Evolutionary conservation across 768 basidiomycete genomes (phyloP), one percentile per base, ranked within the genome.

Genomic region (Coprinopsis strossmayeri): DNA sequence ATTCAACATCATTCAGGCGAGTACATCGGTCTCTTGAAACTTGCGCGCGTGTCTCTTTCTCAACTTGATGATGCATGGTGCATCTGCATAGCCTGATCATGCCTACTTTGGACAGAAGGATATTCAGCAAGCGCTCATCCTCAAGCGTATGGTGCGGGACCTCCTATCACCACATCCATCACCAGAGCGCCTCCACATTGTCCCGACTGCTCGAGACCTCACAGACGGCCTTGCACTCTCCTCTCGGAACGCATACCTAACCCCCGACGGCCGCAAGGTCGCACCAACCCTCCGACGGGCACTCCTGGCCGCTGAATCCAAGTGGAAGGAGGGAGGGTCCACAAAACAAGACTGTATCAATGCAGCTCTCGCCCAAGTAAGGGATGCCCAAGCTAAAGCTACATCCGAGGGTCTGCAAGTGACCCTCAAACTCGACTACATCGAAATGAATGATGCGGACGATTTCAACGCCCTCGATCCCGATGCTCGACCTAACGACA

Each of bases 91-190:
- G 92, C 95, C 95, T 3, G 89, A 88, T 38, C 80, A 84, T 54
- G 83, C 88, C 18, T 97, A 98, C 64, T 96, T 99, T 53, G 95
- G 96, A 1, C 94, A 98, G 66, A 98, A 98, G 62, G 95, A 98
- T 62, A 96, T 99, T 46, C 96, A 99, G 61, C 96, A 99, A 62
- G 91, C 88, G 0, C 69, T 97, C 13, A 67, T 99, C 38, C 72
- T 98, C 26, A 84, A 86, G 27, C 79, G 82, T 3, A 71, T 98
- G 65, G 76, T 77, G 46, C 69, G 74, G 24, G 96, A 99, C 63
- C 71, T 96, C 3, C 78, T 95, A 9, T 64, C 92, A n/a, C 69
- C 85, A 4, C 76, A 89, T 60, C 96, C 96, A 0, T 69, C 77
- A 9, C 69, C 84, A 0, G 68, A 78, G 23, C 79, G 82, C 57